phyloP scores from a whole-genome alignment of 495 filamentous ascomycete species.

The Xylaria cubensis region DNA sequence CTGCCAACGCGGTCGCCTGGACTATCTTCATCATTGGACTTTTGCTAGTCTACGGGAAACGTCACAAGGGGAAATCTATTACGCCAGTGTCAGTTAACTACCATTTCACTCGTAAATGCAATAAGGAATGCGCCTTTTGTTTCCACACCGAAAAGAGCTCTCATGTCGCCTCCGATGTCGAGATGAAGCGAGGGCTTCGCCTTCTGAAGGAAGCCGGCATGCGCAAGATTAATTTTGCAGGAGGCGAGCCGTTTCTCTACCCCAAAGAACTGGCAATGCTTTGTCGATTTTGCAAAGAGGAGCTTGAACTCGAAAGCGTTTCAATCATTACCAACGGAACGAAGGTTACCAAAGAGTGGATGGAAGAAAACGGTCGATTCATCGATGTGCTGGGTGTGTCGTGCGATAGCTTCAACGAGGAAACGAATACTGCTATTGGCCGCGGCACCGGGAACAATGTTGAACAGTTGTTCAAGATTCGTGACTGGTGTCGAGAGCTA shows the following conservation, averaged over 20 bases:
- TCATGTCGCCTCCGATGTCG: conserved; percentile 45
- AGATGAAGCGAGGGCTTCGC: conserved; percentile 52
- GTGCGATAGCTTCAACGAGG: conserved; percentile 64
- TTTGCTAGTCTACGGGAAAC: background rate
- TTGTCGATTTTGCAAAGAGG: conserved; percentile 57
- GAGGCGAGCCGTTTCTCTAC: conserved; percentile 67
- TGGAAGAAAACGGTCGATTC: conserved; percentile 48
- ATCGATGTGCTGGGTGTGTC: conserved; percentile 63
- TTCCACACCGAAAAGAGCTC: conserved; percentile 63
- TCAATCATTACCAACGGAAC: conserved; percentile 64
- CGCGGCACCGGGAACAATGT: conserved; percentile 57
- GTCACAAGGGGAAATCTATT: background rate
- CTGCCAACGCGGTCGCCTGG: background rate
- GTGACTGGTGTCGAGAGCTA: conserved; percentile 52
- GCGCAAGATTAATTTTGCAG: conserved; percentile 66
- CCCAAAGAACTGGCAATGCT: conserved; percentile 54
- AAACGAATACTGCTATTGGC: conserved; percentile 60
- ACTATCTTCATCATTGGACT: background rate
- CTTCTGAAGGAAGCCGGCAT: conserved; percentile 61
- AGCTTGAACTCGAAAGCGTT: conserved; percentile 57
- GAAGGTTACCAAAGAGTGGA: conserved; percentile 52
- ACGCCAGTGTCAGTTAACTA: conserved; percentile 57
- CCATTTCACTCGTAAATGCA: conserved; percentile 58
- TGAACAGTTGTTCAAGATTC: conserved; percentile 48
- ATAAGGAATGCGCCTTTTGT: conserved; percentile 61